Evolutionary conservation across 2,329 filamentous ascomycete species (phyloP).

Genomic region (Blumeria graminis): DNA sequence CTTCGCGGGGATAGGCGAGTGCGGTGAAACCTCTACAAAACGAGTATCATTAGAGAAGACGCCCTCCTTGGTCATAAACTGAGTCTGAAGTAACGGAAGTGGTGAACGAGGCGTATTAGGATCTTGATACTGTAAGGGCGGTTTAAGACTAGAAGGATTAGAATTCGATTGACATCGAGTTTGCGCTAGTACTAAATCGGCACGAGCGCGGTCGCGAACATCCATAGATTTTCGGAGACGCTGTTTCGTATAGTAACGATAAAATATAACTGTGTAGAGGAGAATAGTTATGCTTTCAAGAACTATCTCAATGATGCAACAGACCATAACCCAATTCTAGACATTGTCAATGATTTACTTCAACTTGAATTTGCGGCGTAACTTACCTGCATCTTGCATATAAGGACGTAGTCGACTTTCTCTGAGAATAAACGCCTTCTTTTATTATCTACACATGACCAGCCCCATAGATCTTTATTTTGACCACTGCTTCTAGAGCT

Average conservation of each 20-base stretch:
- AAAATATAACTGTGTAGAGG: constrained; percentile 88
- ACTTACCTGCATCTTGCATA: constrained; percentile 66
- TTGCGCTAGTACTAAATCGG: constrained; percentile 80
- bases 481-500: constrained; percentile 45
- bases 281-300: constrained; percentile 76
- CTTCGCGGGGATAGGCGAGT: constrained; percentile 29
- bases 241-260: constrained; percentile 91
- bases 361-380: not conserved
- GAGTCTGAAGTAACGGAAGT: constrained; percentile 18
- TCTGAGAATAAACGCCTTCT: constrained; percentile 53
- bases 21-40: constrained; percentile 36
- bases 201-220: constrained; percentile 74
- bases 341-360: constrained; percentile 3
- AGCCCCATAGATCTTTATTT: constrained; percentile 89
- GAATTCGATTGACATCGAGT: constrained; percentile 69
- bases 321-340: constrained; percentile 86
- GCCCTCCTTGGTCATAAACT: constrained; percentile 14
- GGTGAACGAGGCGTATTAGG: constrained; percentile 34
- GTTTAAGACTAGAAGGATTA: constrained; percentile 75
- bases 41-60: constrained; percentile 17
- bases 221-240: constrained; percentile 94
- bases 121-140: constrained; percentile 30
- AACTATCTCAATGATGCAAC: constrained; percentile 90
- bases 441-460: constrained; percentile 83
- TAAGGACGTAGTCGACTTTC: constrained; percentile 66